These are phyloP conservation scores for Pichia cabralensis DNA, from an alignment of 805 yeast genomes.

Conservation along the genomic window DNA sequence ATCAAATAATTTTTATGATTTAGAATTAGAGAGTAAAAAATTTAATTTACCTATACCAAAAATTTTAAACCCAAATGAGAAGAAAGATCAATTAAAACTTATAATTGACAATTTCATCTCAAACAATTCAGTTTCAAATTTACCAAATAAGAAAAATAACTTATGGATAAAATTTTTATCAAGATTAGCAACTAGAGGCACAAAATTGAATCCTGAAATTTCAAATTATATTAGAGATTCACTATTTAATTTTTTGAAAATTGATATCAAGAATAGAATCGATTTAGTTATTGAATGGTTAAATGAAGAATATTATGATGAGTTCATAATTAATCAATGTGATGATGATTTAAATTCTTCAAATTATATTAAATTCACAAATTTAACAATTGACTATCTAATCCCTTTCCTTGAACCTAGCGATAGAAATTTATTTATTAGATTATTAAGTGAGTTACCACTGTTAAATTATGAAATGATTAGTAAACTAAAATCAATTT, in stretches of 20 bases:
- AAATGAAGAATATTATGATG: conserved; percentile 80
- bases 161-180: conserved; percentile 72
- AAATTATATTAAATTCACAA: conserved; percentile 59
- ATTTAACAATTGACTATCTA: conserved; percentile 61
- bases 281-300: conserved; percentile 85
- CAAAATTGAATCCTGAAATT: conserved; percentile 33
- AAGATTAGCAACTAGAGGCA: conserved; percentile 77
- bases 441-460: conserved; percentile 84
- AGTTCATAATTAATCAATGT: conserved; percentile 32
- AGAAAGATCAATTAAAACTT: conserved; percentile 44
- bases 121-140: conserved; percentile 28
- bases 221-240: conserved; percentile 59
- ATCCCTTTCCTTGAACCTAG: conserved; percentile 76
- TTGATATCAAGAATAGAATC: conserved; percentile 59
- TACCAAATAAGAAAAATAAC: conserved; percentile 35
- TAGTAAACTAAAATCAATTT: conserved; percentile 55
- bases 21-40: conserved; percentile 18
- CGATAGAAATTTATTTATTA: conserved; percentile 71
- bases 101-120: conserved; percentile 49
- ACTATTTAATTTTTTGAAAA: conserved; percentile 62
- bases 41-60: conserved; percentile 49
- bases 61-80: conserved; percentile 40
- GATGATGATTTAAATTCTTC: conserved; percentile 10
- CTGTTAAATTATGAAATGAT: conserved; percentile 55
- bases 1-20: conserved; percentile 15